phyloP scores from a whole-genome alignment of 2,329 filamentous ascomycete genomes.

The Rutstroemia sp. region DNA sequence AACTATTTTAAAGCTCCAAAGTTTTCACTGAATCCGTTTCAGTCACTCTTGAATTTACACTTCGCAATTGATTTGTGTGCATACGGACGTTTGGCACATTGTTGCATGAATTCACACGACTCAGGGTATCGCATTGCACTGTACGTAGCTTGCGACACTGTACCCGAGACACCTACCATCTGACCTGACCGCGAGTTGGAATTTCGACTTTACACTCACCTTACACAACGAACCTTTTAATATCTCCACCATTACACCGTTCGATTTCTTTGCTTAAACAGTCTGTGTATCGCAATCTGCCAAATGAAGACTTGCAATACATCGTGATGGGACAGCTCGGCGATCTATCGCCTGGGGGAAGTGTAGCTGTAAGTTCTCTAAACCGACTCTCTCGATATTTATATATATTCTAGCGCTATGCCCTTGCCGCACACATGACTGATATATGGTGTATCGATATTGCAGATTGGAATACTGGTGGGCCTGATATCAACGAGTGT shows the following conservation, averaged over 20 bases:
- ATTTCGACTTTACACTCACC: not conserved
- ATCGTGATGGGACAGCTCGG: conserved; percentile 61
- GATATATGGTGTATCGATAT: conserved; percentile 6
- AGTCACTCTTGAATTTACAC: not conserved
- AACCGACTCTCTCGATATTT: not conserved
- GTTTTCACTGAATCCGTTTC: not conserved
- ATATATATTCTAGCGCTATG: conserved; percentile 15
- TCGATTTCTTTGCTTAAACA: conserved; percentile 3
- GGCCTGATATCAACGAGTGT: conserved; percentile 90
- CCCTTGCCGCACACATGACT: not conserved
- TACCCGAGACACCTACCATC: conserved; percentile 9
- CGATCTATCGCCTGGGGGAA: conserved; percentile 70
- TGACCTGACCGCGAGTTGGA: conserved; percentile 9
- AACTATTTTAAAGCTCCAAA: too few species aligned
- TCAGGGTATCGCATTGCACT: conserved; percentile 2
- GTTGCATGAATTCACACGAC: conserved; percentile 4
- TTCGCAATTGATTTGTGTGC: not conserved
- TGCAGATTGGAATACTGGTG: conserved; percentile 82
- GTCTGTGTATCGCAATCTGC: conserved; percentile 11
- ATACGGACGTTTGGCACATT: not conserved
- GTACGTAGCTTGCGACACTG: not conserved
- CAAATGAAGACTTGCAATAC: conserved; percentile 28
- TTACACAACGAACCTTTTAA: not conserved
- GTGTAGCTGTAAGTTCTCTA: conserved; percentile 55
- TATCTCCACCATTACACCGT: conserved; percentile 2